Conservation (phyloP, 2,329 filamentous ascomycete genomes). For the Alternaria hordeiaustralica region DNA sequence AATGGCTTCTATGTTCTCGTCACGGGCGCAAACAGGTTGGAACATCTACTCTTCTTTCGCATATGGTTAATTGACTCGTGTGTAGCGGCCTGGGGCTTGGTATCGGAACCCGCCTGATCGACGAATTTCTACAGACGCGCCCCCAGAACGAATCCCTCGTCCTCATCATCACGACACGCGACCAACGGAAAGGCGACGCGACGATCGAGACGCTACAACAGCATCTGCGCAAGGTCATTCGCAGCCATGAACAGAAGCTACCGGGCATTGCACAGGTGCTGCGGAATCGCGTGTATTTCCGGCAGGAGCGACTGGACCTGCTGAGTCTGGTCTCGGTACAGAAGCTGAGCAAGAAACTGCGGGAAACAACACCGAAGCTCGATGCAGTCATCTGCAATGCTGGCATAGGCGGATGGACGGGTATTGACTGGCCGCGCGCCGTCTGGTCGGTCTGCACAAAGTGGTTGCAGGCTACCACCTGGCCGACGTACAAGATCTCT, state of each 20-base stretch:
- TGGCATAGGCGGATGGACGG: conserved; percentile 84
- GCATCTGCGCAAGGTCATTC: conserved; percentile 63
- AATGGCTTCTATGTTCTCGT: conserved; percentile 67
- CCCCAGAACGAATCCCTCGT: conserved; percentile 73
- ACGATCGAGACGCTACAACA: conserved; percentile 70
- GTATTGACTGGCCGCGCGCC: conserved; percentile 72
- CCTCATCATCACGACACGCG: conserved; percentile 84
- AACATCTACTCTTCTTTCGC: no score
- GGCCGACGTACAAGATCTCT: conserved; percentile 77
- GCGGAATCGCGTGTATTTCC: conserved; percentile 56
- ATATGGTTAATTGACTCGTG: conserved; percentile 35
- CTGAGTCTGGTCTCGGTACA: conserved; percentile 63
- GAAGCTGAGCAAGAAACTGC: conserved; percentile 58
- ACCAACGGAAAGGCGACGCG: conserved; percentile 72
- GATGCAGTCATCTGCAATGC: conserved; percentile 86
- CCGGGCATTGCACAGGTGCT: conserved; percentile 50
- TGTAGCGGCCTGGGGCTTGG: conserved; percentile 84
- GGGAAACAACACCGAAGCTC: conserved; percentile 69
- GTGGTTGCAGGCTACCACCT: conserved; percentile 72
- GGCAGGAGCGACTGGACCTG: conserved; percentile 65
- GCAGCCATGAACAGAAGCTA: conserved; percentile 43
- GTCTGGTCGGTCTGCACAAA: conserved; percentile 66
- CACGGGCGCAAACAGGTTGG: conserved; percentile 85
- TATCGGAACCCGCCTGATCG: conserved; percentile 82
- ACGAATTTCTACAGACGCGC: conserved; percentile 80